Evolutionary conservation across 768 basidiomycete species (phyloP).

Genomic region (Nidularia pulvinata): DNA sequence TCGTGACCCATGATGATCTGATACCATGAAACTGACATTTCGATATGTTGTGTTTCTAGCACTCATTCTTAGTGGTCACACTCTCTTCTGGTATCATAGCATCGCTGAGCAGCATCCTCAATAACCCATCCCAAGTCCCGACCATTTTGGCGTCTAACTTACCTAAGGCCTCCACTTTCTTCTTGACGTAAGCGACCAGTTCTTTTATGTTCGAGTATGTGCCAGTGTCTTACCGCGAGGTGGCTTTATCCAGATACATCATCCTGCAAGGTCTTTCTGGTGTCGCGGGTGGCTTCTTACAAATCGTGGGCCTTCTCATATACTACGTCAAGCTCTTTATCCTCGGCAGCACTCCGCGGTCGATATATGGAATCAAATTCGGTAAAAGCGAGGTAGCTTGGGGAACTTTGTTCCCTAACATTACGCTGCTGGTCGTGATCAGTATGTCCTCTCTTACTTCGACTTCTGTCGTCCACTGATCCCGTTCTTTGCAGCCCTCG

Average conservation of each 20-base stretch:
- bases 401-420: conserved; percentile 72
- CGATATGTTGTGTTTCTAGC: conserved; percentile 42
- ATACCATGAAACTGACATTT: too few relatives aligned
- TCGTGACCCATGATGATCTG: too few relatives aligned
- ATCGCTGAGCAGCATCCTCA: conserved; percentile 58
- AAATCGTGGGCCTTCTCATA: conserved; percentile 69
- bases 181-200: conserved; percentile 64
- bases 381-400: conserved; percentile 65
- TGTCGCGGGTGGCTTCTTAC: conserved; percentile 79
- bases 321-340: conserved; percentile 93
- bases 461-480: background rate
- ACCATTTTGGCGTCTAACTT: conserved; percentile 74
- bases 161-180: conserved; percentile 86
- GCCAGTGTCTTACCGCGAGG: background rate
- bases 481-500: conserved; percentile 45
- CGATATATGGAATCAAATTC: conserved; percentile 85
- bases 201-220: background rate
- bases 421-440: conserved; percentile 84
- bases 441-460: conserved; percentile 39
- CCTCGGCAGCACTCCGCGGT: conserved; percentile 86
- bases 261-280: conserved; percentile 81
- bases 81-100: conserved; percentile 82
- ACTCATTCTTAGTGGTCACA: conserved; percentile 93
- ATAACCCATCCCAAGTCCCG: conserved; percentile 72
- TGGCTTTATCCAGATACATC: conserved; percentile 58